These are phyloP conservation scores for Lentinula raphanica DNA, from an alignment of 768 basidiomycete species.

Conservation along the genomic window DNA sequence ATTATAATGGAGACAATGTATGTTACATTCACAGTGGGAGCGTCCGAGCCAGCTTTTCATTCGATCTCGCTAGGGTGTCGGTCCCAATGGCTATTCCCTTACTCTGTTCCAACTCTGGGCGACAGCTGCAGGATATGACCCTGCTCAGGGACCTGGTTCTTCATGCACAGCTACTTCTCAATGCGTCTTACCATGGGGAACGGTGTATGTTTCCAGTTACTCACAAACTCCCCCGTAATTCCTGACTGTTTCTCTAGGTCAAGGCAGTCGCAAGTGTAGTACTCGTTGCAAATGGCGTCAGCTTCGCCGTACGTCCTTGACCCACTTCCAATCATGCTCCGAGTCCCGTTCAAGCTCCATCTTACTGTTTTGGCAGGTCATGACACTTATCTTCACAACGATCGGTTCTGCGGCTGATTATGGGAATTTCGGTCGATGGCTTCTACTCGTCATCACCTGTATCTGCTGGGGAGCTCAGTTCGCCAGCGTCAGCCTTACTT, in stretches of 20 bases:
- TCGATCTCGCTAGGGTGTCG: slow-evolving; percentile 47
- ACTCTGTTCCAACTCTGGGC: slow-evolving; percentile 73
- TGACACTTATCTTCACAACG: slow-evolving; percentile 79
- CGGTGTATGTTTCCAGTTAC: neutral
- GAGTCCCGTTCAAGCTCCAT: too few relatives aligned
- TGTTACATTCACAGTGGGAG: slow-evolving; percentile 8
- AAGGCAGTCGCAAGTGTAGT: slow-evolving; percentile 64
- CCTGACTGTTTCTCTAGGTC: neutral
- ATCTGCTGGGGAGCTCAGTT: slow-evolving; percentile 82
- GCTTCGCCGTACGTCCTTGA: slow-evolving; percentile 55
- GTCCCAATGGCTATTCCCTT: slow-evolving; percentile 62
- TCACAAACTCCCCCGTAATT: neutral
- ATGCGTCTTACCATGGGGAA: slow-evolving; percentile 75
- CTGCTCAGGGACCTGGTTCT: slow-evolving; percentile 61
- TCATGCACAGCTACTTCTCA: slow-evolving; percentile 62
- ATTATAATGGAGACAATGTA: slow-evolving; percentile 79
- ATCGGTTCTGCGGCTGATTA: slow-evolving; percentile 74
- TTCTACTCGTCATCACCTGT: slow-evolving; percentile 63
- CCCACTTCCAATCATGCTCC: neutral
- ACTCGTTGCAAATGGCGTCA: slow-evolving; percentile 70
- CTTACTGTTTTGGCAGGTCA: slow-evolving; percentile 39
- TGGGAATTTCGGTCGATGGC: slow-evolving; percentile 72
- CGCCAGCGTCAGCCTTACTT: slow-evolving; percentile 66
- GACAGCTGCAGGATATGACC: slow-evolving; percentile 70
- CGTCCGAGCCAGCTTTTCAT: neutral